phyloP scores from a whole-genome alignment of 2,329 filamentous ascomycete genomes.

The Fonsecaea multimorphosa region DNA sequence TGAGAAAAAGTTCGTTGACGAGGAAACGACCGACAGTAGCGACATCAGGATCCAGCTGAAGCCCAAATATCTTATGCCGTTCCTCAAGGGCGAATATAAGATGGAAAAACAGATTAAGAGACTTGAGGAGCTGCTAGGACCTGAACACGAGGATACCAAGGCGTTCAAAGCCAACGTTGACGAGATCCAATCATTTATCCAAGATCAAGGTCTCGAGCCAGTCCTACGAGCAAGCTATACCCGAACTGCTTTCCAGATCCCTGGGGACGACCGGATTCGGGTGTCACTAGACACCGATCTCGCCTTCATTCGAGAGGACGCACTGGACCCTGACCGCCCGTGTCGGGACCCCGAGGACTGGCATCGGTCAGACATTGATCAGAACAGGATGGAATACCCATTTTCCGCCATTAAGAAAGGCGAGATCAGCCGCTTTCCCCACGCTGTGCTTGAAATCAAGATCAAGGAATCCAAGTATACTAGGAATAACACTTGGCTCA shows the following conservation, averaged over 20 bases:
- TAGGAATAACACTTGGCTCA: constrained; percentile 82
- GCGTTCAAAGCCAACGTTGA: constrained; percentile 73
- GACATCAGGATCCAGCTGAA: constrained; percentile 86
- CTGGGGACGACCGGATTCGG: constrained; percentile 84
- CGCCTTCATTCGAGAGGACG: constrained; percentile 78
- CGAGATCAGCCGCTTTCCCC: constrained; percentile 89
- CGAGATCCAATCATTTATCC: constrained; percentile 80
- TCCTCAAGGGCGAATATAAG: constrained; percentile 84
- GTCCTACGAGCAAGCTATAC: constrained; percentile 90
- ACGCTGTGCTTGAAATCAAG: constrained; percentile 91
- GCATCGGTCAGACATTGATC: constrained; percentile 91
- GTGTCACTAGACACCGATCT: constrained; percentile 93
- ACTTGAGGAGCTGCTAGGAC: constrained; percentile 76
- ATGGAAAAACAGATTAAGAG: constrained; percentile 91
- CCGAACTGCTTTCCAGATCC: constrained; percentile 95
- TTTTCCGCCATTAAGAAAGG: constrained; percentile 87
- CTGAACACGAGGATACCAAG: constrained; percentile 69
- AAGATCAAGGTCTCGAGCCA: constrained; percentile 77
- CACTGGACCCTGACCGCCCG: constrained; percentile 80
- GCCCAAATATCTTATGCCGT: constrained; percentile 88
- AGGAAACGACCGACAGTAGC: constrained; percentile 72
- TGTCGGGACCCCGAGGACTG: constrained; percentile 87
- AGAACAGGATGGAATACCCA: constrained; percentile 79
- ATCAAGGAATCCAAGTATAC: constrained; percentile 68
- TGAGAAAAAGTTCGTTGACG: constrained; percentile 85